Base-by-base conservation (phyloP, 1,284 basidiomycete species). In the Coriolopsis trogii region DNA sequence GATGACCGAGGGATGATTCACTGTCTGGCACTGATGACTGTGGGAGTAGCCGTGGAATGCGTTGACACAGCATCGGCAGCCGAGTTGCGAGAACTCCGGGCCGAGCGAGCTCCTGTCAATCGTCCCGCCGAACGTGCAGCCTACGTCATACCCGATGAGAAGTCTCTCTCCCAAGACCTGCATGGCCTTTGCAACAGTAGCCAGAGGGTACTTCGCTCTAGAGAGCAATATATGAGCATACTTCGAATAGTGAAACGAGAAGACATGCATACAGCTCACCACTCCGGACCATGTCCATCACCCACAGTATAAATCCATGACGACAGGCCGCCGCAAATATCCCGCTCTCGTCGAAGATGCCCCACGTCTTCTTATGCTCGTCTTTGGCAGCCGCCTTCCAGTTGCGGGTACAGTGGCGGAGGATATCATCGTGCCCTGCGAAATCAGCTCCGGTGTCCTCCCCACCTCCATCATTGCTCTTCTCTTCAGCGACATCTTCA, bases 1-100 rank as follows among this genome's bases (percentile, higher is more conserved):
- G 8, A 64, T 54, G 38, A 62, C 52, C 31, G 59, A 56, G 0
- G 64, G 70, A 36, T 71, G 69, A 51, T 60, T 60, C 7, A 48
- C 8, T 0, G 66, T 42, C 51, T 72, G 69, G 52, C 70, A 73
- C 0, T 16, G 6, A 16, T 63, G 62, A 46, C 55, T 55, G 56
- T 73, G 70, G 0, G 66, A 63, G 44, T 71, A 66, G 0, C 70
- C 67, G 48, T 73, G 68, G 52, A 73, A 73, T 2, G 65, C 56
- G 24, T 60, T 60, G 5, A 67, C 61, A 23, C 61, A 62, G 30
- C 62, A 56, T 0, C 55, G 51, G 3, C 39, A 21, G 1, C 56
- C 47, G 21, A 46, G 45, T 5, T 49, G 42, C 2, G 41, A 44
- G 28, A 65, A 66, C 39, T 63, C 55, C 8, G 56, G 45, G 5